Evolutionary conservation across 108 stramenopile genomes (phyloP), one percentile per base, ranked within the genome.

Genomic region (Cyclostephanos tholiformis): DNA sequence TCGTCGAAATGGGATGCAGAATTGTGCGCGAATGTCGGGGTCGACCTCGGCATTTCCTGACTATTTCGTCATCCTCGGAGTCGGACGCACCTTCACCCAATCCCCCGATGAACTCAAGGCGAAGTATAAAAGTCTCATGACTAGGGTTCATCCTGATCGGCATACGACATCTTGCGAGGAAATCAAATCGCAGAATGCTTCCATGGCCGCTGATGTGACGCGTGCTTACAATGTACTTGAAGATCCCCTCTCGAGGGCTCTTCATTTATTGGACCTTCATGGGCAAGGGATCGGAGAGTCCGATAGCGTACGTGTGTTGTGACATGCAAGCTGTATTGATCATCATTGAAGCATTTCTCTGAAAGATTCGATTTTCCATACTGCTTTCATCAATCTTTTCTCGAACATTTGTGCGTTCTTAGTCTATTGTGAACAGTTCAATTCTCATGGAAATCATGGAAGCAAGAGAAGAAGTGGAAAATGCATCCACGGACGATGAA

Each of bases 381-480:
- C 41, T 41, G 9, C 8, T 0, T 12, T 41, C 41, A 41, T n/a
- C 41, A 1, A 12, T 82, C 51, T 85, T 84, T 26, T 83, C 32
- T 69, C 8, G 55, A 51, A 61, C 76, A 68, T 29, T 71, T 86
- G 62, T 64, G 85, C 11, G 57, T 81, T 65, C 49, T 8, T 44
- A 76, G 79, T 80, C 79, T 10, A 70, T 88, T 57, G 85, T 89
- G 46, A 79, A 75, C 17, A 66, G 64, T 49, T 74, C 67, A n/a
- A 75, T 88, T 56, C 72, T 92, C 4, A 56, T 87, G 65, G 65
- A 82, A 46, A 67, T 93, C 11, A 93, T 93, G 92, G 89, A 89
- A 72, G 58, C 73, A 16, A 57, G 90, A 50, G 90, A 93, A 72
- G 44, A 55, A 36, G 81, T 93, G 56, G 89, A 91, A 48, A 29